Evolutionary conservation across 345 rosid species (phyloP).

Genomic region (Arabidopsis suecica): DNA sequence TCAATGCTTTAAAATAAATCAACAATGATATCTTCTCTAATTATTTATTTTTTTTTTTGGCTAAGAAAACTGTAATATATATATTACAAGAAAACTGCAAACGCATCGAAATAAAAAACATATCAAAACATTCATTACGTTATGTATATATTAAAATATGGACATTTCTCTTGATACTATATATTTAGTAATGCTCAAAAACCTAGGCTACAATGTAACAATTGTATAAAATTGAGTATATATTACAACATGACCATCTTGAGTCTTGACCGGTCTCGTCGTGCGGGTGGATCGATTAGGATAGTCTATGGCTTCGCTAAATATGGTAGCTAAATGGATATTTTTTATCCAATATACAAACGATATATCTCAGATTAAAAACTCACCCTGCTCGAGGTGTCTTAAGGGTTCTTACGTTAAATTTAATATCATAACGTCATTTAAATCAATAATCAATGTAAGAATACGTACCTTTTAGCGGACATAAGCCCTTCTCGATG

Average conservation of each 20-base stretch:
- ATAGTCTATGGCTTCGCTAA: neutral
- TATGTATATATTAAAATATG: neutral
- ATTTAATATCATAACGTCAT: neutral
- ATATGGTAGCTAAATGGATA: neutral
- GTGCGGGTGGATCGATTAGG: neutral
- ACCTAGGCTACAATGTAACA: neutral
- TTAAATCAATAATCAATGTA: neutral
- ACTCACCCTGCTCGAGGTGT: neutral
- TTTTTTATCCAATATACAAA: neutral
- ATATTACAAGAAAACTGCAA: neutral
- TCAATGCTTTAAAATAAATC: neutral
- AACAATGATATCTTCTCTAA: neutral
- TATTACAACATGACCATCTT: neutral
- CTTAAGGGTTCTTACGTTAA: neutral
- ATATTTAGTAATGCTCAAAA: neutral
- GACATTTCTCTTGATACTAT: neutral
- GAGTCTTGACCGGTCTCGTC: neutral
- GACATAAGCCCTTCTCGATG: slow-evolving; percentile 30
- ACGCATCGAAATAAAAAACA: neutral
- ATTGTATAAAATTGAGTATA: neutral
- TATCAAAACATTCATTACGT: neutral
- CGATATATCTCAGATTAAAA: neutral
- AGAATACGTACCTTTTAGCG: slow-evolving; percentile 35
- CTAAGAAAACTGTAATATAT: too few relatives aligned
- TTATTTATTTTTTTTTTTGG: neutral